A percentile compares a stretch with the other conserved stretches of the same genome.
Evolutionary conservation across 2,329 filamentous ascomycete genomes (phyloP).

Genomic region (Penicillium sclerotigenum): DNA sequence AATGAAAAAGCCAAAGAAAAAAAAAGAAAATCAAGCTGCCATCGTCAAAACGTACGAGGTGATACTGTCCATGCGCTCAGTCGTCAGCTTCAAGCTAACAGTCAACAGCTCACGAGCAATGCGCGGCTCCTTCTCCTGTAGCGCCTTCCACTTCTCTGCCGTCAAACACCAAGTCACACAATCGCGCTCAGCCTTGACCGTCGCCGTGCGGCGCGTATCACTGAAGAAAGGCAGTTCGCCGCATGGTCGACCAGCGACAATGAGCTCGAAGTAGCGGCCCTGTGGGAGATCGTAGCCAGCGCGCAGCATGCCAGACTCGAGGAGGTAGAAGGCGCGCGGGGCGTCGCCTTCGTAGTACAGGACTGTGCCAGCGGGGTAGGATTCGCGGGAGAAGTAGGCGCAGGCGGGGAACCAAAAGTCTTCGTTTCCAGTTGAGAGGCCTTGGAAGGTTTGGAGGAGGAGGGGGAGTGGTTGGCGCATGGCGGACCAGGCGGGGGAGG

Average conservation of each 20-base stretch:
- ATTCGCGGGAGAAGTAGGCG: constrained; percentile 69
- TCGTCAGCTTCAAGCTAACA: constrained; percentile 88
- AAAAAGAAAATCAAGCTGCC: constrained; percentile 2
- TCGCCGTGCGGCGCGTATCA: constrained; percentile 82
- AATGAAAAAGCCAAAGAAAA: background rate
- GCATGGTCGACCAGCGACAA: constrained; percentile 90
- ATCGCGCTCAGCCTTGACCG: constrained; percentile 76
- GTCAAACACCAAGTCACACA: constrained; percentile 81
- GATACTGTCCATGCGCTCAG: constrained; percentile 79
- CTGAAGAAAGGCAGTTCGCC: constrained; percentile 96
- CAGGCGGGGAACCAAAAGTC: constrained; percentile 90
- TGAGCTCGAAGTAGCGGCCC: constrained; percentile 83
- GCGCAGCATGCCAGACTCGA: constrained; percentile 84
- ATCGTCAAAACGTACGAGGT: constrained; percentile 50
- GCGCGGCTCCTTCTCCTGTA: constrained; percentile 71
- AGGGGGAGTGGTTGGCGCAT: constrained; percentile 89
- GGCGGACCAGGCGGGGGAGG: constrained; percentile 69
- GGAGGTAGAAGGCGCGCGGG: constrained; percentile 81
- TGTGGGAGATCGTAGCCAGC: constrained; percentile 90
- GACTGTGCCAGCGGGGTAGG: constrained; percentile 65
- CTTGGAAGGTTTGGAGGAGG: constrained; percentile 92
- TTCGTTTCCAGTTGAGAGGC: constrained; percentile 78
- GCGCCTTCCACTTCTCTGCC: constrained; percentile 63
- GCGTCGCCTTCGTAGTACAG: constrained; percentile 75
- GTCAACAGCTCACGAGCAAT: constrained; percentile 80